Evolutionary conservation across 23 red algal species (phyloP).

Genomic region (Agarophyton chilense): DNA sequence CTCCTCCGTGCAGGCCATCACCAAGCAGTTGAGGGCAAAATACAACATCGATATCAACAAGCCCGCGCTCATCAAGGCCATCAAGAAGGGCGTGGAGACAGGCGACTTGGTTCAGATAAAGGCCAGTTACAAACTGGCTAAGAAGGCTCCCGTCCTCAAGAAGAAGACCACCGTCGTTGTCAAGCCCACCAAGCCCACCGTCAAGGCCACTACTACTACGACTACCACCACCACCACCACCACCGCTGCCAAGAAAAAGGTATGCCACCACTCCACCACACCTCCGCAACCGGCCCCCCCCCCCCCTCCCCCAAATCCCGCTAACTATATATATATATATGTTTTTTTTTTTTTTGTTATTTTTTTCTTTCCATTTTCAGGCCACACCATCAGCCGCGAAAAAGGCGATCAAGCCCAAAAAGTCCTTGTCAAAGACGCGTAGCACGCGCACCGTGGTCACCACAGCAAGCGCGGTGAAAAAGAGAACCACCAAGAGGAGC

Average conservation of each 20-base stretch:
- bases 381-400: slow-evolving; percentile 13
- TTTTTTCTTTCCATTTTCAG: not conserved
- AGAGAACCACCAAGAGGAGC: slow-evolving; percentile 54
- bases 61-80: slow-evolving; percentile 68
- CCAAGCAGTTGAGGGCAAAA: slow-evolving; percentile 48
- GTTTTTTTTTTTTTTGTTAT: slow-evolving; percentile 3
- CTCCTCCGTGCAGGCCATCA: slow-evolving; percentile 58
- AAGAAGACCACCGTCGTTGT: slow-evolving; percentile 33
- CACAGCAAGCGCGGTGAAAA: slow-evolving; percentile 22
- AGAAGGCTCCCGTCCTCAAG: slow-evolving; percentile 36
- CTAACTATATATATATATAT: not conserved
- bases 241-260: slow-evolving; percentile 16
- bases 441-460: slow-evolving; percentile 39
- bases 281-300: not conserved
- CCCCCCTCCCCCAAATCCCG: not conserved
- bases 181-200: not conserved
- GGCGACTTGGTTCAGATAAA: slow-evolving; percentile 73
- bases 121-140: slow-evolving; percentile 73
- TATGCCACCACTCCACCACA: not conserved
- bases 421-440: slow-evolving; percentile 49
- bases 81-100: slow-evolving; percentile 61
- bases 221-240: not conserved
- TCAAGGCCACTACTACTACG: not conserved
- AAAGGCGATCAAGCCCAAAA: slow-evolving; percentile 64
- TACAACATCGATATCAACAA: slow-evolving; percentile 79